These are phyloP conservation scores for Talaromyces adpressus DNA, from an alignment of 495 filamentous ascomycete species.

Conservation along the genomic window DNA sequence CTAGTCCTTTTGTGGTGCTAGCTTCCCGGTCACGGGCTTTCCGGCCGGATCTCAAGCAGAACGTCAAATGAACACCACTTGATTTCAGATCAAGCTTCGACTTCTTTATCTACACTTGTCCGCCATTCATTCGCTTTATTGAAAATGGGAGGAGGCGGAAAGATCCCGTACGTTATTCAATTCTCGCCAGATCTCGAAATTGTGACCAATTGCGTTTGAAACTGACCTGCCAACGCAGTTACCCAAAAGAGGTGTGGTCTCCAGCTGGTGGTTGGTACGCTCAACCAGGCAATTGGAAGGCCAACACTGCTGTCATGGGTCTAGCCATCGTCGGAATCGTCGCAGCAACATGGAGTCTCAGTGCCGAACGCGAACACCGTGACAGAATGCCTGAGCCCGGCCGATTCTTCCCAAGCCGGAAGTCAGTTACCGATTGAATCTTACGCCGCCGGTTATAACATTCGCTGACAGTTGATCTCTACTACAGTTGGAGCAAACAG, in stretches of 20 bases:
- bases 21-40: conserved; percentile 18
- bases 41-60: background rate
- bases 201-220: background rate
- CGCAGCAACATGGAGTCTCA: conserved; percentile 67
- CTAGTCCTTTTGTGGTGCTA: conserved; percentile 22
- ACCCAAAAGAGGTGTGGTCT: conserved; percentile 99
- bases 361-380: conserved; percentile 74
- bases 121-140: conserved; percentile 18
- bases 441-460: background rate
- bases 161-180: conserved; percentile 71
- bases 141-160: conserved; percentile 60
- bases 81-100: conserved; percentile 5
- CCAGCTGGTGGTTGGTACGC: conserved; percentile 96
- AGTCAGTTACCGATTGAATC: conserved; percentile 51
- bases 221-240: conserved; percentile 48
- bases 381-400: conserved; percentile 78
- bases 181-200: background rate
- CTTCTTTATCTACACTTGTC: conserved; percentile 13
- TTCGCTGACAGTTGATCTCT: conserved; percentile 12
- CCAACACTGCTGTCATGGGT: conserved; percentile 81
- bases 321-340: conserved; percentile 66
- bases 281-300: conserved; percentile 89
- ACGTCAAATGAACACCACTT: conserved; percentile 7
- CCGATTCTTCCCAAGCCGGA: conserved; percentile 91
- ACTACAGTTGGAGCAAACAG: conserved; percentile 78